Conservation (phyloP, 2,329 filamentous ascomycete species). For the Sclerotinia trifoliorum region DNA sequence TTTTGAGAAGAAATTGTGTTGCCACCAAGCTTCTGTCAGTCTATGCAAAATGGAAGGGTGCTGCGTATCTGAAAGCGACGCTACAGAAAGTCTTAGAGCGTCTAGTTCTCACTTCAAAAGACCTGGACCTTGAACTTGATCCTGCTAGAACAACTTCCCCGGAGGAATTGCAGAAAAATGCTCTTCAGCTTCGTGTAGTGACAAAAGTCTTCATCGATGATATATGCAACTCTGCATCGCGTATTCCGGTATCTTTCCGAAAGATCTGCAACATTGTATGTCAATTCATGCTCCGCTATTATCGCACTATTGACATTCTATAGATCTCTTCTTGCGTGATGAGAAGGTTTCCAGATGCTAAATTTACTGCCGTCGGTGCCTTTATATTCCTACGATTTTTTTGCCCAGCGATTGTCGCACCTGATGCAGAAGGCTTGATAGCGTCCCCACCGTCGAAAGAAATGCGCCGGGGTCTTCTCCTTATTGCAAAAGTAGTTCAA, state of each 20-base stretch:
- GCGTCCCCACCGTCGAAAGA: constrained; percentile 61
- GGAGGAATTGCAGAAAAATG: constrained; percentile 66
- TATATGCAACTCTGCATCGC: constrained; percentile 61
- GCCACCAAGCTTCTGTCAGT: constrained; percentile 72
- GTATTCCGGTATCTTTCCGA: constrained; percentile 62
- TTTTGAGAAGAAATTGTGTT: constrained; percentile 66
- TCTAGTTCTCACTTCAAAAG: constrained; percentile 64
- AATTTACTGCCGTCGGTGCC: constrained; percentile 69
- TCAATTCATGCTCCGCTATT: constrained; percentile 25
- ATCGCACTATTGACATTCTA: constrained; percentile 1
- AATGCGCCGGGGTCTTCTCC: constrained; percentile 64
- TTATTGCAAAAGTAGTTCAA: constrained; percentile 70
- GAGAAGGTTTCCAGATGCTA: constrained; percentile 64
- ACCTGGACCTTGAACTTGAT: constrained; percentile 67
- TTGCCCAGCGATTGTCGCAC: constrained; percentile 69
- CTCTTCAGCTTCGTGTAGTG: constrained; percentile 63
- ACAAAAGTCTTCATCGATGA: constrained; percentile 71
- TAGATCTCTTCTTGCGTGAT: constrained; percentile 63
- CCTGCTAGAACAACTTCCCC: constrained; percentile 58
- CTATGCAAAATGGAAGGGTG: constrained; percentile 70
- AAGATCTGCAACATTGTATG: constrained; percentile 66
- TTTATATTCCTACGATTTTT: constrained; percentile 73
- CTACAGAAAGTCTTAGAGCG: constrained; percentile 66
- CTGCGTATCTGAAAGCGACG: constrained; percentile 60
- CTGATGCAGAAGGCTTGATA: constrained; percentile 66